Percentiles rank a stretch among this genome's conserved stretches.
Evolutionary conservation across 148 eudicot species (phyloP).

Genomic region (Salicornia ramosissima): DNA sequence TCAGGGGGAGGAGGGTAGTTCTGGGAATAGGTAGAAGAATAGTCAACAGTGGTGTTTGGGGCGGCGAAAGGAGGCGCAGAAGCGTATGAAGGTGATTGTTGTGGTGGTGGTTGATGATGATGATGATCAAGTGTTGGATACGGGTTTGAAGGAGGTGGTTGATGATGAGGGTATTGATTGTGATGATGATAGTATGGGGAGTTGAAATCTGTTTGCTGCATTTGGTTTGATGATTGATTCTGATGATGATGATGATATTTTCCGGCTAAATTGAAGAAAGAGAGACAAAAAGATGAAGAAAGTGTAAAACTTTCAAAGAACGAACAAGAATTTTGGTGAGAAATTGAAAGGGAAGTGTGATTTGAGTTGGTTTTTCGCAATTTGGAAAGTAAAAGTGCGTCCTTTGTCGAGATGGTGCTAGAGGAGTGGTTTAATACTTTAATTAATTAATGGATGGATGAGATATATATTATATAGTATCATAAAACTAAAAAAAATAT

Average conservation of each 20-base stretch:
- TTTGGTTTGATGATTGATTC: constrained; percentile 13
- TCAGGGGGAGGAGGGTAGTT: constrained; percentile 40
- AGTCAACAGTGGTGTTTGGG: constrained; percentile 26
- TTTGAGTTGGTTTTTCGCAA: too few relatives aligned
- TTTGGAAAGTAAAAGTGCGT: too few relatives aligned
- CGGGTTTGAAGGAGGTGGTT: constrained; percentile 13
- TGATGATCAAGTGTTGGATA: constrained; percentile 21
- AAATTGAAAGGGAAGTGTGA: too few relatives aligned
- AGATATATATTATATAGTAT: too few relatives aligned
- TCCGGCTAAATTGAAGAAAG: not conserved
- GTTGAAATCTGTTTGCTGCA: constrained; percentile 51
- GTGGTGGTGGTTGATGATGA: constrained; percentile 20
- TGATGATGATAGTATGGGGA: constrained; percentile 1
- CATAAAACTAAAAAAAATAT: too few relatives aligned
- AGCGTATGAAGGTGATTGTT: constrained; percentile 39
- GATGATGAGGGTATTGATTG: constrained; percentile 22
- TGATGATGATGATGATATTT: not conserved
- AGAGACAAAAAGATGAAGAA: not conserved
- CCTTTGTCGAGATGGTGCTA: too few relatives aligned
- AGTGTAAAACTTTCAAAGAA: not conserved
- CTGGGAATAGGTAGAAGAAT: constrained; percentile 22
- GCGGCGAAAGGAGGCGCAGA: constrained; percentile 74
- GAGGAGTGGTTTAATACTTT: too few relatives aligned
- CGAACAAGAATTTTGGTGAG: not conserved
- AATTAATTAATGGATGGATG: too few relatives aligned